phyloP scores from a whole-genome alignment of 768 basidiomycete species.

The Pisolithus marmoratus region DNA sequence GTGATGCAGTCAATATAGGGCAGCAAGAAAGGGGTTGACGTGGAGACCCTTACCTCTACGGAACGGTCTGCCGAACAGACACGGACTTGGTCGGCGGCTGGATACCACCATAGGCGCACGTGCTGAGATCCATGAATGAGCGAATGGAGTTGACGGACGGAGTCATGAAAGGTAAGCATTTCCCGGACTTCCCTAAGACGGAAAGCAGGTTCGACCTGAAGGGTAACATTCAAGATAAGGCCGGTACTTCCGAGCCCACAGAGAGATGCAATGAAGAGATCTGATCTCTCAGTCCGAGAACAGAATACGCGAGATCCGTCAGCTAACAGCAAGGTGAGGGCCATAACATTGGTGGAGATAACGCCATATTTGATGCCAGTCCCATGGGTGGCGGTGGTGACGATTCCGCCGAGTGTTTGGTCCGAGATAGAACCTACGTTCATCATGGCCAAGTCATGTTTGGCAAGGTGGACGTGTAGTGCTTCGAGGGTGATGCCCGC shows the following conservation, averaged over 20 bases:
- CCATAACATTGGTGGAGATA: constrained; percentile 74
- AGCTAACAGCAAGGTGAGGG: constrained; percentile 71
- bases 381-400: constrained; percentile 95
- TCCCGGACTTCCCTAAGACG: constrained; percentile 69
- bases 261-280: constrained; percentile 84
- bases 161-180: constrained; percentile 56
- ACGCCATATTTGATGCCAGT: constrained; percentile 76
- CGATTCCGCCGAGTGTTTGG: constrained; percentile 87
- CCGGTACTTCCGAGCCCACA: constrained; percentile 92
- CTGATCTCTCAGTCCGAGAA: constrained; percentile 53
- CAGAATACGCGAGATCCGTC: constrained; percentile 66
- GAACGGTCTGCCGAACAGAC: constrained; percentile 74
- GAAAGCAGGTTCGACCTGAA: constrained; percentile 80
- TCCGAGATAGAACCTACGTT: constrained; percentile 96
- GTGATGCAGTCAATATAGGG: constrained; percentile 5
- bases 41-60: constrained; percentile 51
- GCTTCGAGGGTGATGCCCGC: constrained; percentile 74
- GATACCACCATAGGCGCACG: constrained; percentile 95
- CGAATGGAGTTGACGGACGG: constrained; percentile 48
- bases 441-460: constrained; percentile 73
- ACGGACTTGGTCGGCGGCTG: constrained; percentile 65
- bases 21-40: constrained; percentile 7
- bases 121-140: constrained; percentile 70
- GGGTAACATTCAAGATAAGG: constrained; percentile 69
- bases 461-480: constrained; percentile 63